A percentile compares a stretch with the other conserved stretches of the same genome.
phyloP scores from a whole-genome alignment of 331 rosid species.

The Arachis monticola region DNA sequence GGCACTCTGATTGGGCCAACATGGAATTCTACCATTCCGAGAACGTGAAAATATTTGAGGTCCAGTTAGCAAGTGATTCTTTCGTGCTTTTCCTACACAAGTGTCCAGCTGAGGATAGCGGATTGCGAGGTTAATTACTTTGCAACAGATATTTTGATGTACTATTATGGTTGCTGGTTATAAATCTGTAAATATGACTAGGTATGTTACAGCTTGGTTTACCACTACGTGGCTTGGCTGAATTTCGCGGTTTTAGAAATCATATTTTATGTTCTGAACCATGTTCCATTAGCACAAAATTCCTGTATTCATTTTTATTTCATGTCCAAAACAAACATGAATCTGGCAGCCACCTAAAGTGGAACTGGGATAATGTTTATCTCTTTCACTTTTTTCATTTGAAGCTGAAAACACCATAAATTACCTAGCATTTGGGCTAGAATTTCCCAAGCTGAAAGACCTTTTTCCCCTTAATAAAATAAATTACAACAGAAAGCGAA shows the following conservation, averaged over 20 bases:
- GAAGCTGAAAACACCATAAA: background rate
- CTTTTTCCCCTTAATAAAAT: too few species aligned
- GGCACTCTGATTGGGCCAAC: conserved; percentile 90
- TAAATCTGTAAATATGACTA: conserved; percentile 43
- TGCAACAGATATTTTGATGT: conserved; percentile 30
- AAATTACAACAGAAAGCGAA: background rate
- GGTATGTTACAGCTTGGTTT: conserved; percentile 12
- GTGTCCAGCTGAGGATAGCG: conserved; percentile 37
- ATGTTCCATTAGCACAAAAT: background rate
- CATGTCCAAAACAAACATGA: background rate
- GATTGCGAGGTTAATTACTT: conserved; percentile 26
- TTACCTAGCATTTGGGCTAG: background rate
- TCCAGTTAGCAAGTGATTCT: conserved; percentile 30
- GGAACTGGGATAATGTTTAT: conserved; percentile 1
- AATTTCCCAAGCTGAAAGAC: background rate
- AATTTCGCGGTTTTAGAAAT: conserved; percentile 29
- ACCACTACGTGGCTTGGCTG: conserved; percentile 25
- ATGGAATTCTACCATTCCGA: conserved; percentile 54
- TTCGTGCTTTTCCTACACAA: conserved; percentile 30
- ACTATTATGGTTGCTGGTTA: conserved; percentile 13
- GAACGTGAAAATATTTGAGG: conserved; percentile 43
- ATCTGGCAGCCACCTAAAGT: background rate
- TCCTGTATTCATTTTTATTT: background rate
- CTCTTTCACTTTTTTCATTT: background rate
- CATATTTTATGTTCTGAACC: conserved; percentile 8